Conservation (phyloP, 78 protist species). For the Tieghemostelium lacteum region DNA sequence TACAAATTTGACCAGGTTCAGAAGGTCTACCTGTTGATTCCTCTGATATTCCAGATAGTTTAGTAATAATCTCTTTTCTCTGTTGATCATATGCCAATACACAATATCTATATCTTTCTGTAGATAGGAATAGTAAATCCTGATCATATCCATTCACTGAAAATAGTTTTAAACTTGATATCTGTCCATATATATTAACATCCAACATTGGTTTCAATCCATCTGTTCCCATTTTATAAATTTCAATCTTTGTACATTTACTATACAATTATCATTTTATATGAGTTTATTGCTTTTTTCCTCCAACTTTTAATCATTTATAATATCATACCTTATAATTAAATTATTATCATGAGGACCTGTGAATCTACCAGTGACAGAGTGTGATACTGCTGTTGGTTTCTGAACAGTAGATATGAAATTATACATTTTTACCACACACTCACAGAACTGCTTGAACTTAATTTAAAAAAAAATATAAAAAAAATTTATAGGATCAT, state of each 20-base stretch:
- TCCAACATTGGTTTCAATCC: constrained; percentile 86
- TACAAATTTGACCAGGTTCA: constrained; percentile 65
- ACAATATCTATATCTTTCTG: constrained; percentile 82
- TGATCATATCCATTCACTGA: constrained; percentile 44
- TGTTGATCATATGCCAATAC: constrained; percentile 74
- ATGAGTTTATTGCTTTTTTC: not conserved
- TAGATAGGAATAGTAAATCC: constrained; percentile 74
- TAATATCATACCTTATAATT: constrained; percentile 65
- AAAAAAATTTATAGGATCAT: too few species aligned
- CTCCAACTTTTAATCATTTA: not conserved
- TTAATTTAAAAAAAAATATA: too few species aligned
- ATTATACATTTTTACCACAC: too few species aligned
- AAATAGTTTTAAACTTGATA: constrained; percentile 58
- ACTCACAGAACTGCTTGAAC: too few species aligned
- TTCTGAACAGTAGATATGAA: constrained; percentile 89
- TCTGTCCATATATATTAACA: constrained; percentile 83
- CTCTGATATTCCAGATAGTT: constrained; percentile 81
- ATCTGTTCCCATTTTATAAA: constrained; percentile 63
- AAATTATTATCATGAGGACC: constrained; percentile 82
- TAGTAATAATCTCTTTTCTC: constrained; percentile 78
- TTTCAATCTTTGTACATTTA: constrained; percentile 82
- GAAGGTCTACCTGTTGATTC: constrained; percentile 76
- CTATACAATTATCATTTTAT: constrained; percentile 1
- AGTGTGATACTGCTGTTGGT: constrained; percentile 87
- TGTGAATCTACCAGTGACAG: constrained; percentile 83